phyloP scores from a whole-genome alignment of 164 flowering plant species.

The Amborella trichopoda region DNA sequence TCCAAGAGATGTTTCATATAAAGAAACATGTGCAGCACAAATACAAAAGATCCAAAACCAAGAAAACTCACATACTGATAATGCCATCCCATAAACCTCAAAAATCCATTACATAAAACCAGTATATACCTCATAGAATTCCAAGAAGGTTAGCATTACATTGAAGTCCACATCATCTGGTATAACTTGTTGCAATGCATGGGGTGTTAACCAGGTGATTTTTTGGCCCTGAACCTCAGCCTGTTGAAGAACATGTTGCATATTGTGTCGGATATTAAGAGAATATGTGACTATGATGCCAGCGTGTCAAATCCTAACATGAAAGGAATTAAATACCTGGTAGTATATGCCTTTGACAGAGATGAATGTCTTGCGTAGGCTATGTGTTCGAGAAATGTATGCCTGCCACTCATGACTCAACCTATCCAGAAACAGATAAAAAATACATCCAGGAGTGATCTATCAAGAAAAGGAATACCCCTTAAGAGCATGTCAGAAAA shows the following conservation, averaged over 20 bases:
- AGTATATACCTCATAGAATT: conserved; percentile 72
- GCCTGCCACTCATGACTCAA: conserved; percentile 98
- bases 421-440: conserved; percentile 25
- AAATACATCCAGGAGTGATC: too few relatives aligned
- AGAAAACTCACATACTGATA: neutral
- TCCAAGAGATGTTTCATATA: too few relatives aligned
- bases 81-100: too few relatives aligned
- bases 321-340: conserved; percentile 76
- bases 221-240: conserved; percentile 85
- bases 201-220: conserved; percentile 88
- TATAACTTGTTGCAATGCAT: conserved; percentile 75
- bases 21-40: too few relatives aligned
- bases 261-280: too few relatives aligned
- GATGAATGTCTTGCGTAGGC: conserved; percentile 66
- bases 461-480: too few relatives aligned
- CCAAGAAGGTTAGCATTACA: conserved; percentile 73
- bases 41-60: neutral
- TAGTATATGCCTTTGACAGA: conserved; percentile 94
- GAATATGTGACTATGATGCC: too few relatives aligned
- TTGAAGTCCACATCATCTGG: conserved; percentile 76
- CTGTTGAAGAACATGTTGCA: conserved; percentile 19
- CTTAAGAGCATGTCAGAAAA: too few relatives aligned
- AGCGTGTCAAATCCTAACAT: too few relatives aligned
- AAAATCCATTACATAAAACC: too few relatives aligned
- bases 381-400: conserved; percentile 75